phyloP scores from a whole-genome alignment of 2,329 filamentous ascomycete species.

The Clonostachys rhizophaga region DNA sequence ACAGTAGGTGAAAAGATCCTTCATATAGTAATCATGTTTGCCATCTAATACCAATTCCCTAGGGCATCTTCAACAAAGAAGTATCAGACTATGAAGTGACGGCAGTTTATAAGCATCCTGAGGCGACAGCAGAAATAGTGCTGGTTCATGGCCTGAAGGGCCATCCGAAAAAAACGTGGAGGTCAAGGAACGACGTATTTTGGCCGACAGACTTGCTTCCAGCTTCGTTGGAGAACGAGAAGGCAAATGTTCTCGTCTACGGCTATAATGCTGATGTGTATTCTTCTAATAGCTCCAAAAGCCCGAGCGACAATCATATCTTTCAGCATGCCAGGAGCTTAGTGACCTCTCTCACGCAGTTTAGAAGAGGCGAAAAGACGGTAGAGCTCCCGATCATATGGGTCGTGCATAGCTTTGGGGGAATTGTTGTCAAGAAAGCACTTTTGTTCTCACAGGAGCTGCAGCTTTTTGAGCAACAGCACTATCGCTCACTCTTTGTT shows the following conservation, averaged over 20 bases:
- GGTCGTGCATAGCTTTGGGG: constrained; percentile 70
- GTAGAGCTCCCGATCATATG: constrained; percentile 67
- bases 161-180: constrained; percentile 60
- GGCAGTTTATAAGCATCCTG: constrained; percentile 52
- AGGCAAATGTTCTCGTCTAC: constrained; percentile 63
- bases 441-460: constrained; percentile 64
- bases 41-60: too few relatives aligned
- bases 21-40: too few relatives aligned
- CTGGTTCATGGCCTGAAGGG: constrained; percentile 70
- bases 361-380: constrained; percentile 54
- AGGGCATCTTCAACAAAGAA: constrained; percentile 8
- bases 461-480: constrained; percentile 52
- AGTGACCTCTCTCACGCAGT: constrained; percentile 56
- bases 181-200: constrained; percentile 50
- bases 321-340: constrained; percentile 69
- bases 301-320: constrained; percentile 61
- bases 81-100: constrained; percentile 50
- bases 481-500: constrained; percentile 61
- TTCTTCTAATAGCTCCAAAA: constrained; percentile 39
- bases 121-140: constrained; percentile 59
- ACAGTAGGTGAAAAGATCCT: too few relatives aligned
- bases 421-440: constrained; percentile 66
- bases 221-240: constrained; percentile 40
- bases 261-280: constrained; percentile 69
- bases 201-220: constrained; percentile 69